Base-by-base conservation (phyloP, 2,329 filamentous ascomycete genomes). In the Neofusicoccum parvum region DNA sequence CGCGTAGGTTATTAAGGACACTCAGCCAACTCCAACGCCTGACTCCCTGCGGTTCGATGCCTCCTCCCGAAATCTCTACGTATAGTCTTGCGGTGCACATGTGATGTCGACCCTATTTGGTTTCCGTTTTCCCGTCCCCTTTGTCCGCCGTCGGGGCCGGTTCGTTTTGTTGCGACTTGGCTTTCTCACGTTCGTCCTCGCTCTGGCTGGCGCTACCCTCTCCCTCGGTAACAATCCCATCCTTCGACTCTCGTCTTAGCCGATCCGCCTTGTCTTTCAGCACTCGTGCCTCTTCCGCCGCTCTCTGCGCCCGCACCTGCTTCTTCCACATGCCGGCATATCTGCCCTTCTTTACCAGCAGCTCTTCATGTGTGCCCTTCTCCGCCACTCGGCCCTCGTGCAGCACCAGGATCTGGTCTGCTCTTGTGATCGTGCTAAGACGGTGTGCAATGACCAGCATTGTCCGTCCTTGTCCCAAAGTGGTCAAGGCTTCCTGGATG, bases 361-460 rank as follows among this genome's bases (percentile, higher is more conserved):
- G 75, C 65, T 85, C 81, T 15, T 81, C 75, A 65, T 86, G 84
- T 1, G 79, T 82, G 17, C 84, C 84, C 32, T 79, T 76, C 70
- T 86, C 84, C 11, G 80, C 78, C 0, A 85, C 83, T 65, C 77
- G 76, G 63, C 84, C 84, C 68, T 83, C 81, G 68, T 85, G 80
- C 56, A 86, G 75, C 5, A 86, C 84, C 7, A 86, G 77, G 58
- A 86, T 86, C 68, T 86, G 83, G 65, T 86, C 84, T 46, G 84
- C 84, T 69, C 81, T 80, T 32, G 81, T 83, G 68, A 86, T 85
- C 15, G 84, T 86, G 66, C 82, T 85, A 32, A 86, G 78, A 46
- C 84, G 80, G 81, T 88, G 92, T 81, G 95, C 95, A 80, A 99
- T 98, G 60, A 98, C 93, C 67, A 99, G 87, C 81, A 97, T 90